Evolutionary conservation across 176 grass and related monocot species (phyloP), one percentile per base, ranked within the genome.

Genomic region (Areca catechu): DNA sequence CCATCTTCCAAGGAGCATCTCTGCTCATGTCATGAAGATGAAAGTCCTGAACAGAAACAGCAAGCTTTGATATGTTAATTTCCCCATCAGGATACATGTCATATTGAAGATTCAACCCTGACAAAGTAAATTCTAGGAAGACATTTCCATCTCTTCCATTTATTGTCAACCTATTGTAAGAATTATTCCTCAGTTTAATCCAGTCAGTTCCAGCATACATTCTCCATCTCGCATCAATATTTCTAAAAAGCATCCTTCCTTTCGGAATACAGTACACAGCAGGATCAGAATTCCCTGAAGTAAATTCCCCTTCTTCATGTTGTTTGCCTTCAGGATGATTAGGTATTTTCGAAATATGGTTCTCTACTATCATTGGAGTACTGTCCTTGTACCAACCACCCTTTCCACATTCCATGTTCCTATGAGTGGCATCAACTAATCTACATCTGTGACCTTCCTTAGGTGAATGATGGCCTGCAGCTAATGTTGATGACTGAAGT

Each of bases 1-100:
- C 93, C 84, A 78, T 77, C 88, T 92, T 98, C 93, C 93, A 98
- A 24, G 93, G 87, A 69, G 93, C 84, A 73, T 85, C 71, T 10
- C 21, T 75, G 80, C 88, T 98, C 64, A 63, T 70, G 49, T 98
- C 93, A 78, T 75, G 91, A 64, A 98, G 73, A 80, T 77, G 77
- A 24, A 98, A 9, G 22, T 98, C 81, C 63, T 76, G 69, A 67
- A 88, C 70, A 34, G 84, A 79, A 57, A 89, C 15, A 3, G 51
- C 62, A 81, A 92, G 58, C 72, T 83, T 98, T 37, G 87, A 92
- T 72, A 92, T 67, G 70, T 64, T 58, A 85, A 87, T 70, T 70
- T 83, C 87, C 4, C 82, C 87, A 76, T 92, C 76, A 76, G 93
- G 93, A 85, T 85, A 92, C 66, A 98, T 70, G 59, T 98, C 76